A percentile compares a stretch with the other conserved stretches of the same genome.
Conservation (phyloP, 306 rosid genomes). For the Pachyrhizus erosus region DNA sequence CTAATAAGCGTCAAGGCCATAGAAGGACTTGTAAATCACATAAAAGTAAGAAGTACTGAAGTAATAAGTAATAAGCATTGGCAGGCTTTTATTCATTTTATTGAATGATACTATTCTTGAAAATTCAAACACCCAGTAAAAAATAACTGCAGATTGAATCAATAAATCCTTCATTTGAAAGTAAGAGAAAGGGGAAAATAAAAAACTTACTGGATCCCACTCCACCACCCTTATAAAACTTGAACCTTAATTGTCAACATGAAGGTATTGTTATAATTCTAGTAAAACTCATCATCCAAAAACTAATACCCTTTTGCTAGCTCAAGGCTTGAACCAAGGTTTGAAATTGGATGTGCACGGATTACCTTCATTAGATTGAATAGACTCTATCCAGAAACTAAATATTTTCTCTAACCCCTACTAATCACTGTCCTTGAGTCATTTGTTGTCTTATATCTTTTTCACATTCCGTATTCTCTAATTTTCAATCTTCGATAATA, state of each 20-base stretch:
- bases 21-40: not conserved
- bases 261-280: not conserved
- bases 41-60: not conserved
- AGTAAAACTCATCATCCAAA: slow-evolving; percentile 12
- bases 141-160: not conserved
- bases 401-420: slow-evolving; percentile 1
- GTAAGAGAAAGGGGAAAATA: not conserved
- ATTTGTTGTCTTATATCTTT: not conserved
- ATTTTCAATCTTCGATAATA: slow-evolving; percentile 16
- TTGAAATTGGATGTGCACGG: slow-evolving; percentile 9
- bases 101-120: slow-evolving; percentile 8
- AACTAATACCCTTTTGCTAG: slow-evolving; percentile 18
- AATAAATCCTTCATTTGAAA: not conserved
- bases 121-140: not conserved
- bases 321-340: not conserved
- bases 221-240: not conserved
- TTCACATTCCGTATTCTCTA: slow-evolving; percentile 10
- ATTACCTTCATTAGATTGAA: slow-evolving; percentile 3
- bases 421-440: slow-evolving; percentile 15
- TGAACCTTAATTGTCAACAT: not conserved
- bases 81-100: not conserved
- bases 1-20: not conserved
- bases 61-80: not conserved
- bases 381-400: not conserved
- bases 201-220: not conserved